phyloP scores from a whole-genome alignment of 2,329 filamentous ascomycete genomes.

The Calonectria montana region DNA sequence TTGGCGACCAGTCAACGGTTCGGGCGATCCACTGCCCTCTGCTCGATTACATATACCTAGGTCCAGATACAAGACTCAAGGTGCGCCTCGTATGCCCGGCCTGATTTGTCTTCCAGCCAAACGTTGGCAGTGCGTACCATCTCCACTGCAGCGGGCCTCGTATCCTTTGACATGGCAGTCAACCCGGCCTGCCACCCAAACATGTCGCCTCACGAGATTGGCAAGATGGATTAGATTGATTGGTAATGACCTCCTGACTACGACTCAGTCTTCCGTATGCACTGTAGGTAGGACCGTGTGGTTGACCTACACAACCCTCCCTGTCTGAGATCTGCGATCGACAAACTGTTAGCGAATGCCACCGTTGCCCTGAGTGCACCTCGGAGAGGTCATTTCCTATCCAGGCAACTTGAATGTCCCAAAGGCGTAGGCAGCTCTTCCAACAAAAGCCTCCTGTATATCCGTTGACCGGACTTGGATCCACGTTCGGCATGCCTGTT shows the following conservation, averaged over 20 bases:
- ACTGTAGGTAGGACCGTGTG: not conserved
- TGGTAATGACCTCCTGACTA: not conserved
- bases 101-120: not conserved
- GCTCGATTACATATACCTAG: slow-evolving; percentile 1
- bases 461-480: not conserved
- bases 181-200: not conserved
- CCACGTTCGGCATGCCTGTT: not conserved
- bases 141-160: not conserved
- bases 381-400: not conserved
- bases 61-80: not conserved
- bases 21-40: slow-evolving; percentile 9
- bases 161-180: not conserved
- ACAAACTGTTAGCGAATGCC: slow-evolving; percentile 11
- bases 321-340: slow-evolving; percentile 1
- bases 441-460: not conserved
- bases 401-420: not conserved
- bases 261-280: not conserved
- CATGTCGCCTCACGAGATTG: not conserved
- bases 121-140: not conserved
- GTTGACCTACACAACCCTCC: not conserved
- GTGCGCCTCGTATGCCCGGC: not conserved
- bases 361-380: not conserved
- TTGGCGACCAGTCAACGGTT: slow-evolving; percentile 2
- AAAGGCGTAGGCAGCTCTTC: not conserved
- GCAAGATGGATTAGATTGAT: not conserved